Conservation (phyloP, 2,329 filamentous ascomycete genomes). For the Cercospora sojina region DNA sequence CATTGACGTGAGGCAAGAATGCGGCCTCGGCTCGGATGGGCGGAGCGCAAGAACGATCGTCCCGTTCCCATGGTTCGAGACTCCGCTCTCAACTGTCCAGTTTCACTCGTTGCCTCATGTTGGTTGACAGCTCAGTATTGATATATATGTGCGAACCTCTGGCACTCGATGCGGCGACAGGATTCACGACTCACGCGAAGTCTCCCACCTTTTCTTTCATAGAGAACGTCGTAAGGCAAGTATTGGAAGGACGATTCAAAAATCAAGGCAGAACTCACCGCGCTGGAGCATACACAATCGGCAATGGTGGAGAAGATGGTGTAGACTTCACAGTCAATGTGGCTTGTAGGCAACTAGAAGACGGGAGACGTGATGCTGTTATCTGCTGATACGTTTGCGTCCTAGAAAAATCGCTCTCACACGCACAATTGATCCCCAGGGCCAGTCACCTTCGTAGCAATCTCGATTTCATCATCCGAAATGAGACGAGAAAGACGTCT, state of each 20-base stretch:
- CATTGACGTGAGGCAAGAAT: background rate
- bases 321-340: background rate
- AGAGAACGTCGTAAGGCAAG: background rate
- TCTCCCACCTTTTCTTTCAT: background rate
- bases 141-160: background rate
- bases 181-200: background rate
- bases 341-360: too few species aligned
- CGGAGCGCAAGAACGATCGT: background rate
- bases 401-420: background rate
- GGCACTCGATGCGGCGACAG: background rate
- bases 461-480: background rate
- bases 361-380: too few species aligned
- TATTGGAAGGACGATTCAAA: background rate
- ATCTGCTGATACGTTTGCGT: background rate
- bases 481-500: background rate
- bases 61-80: background rate
- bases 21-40: slow-evolving; percentile 6
- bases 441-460: background rate
- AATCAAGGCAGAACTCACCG: background rate
- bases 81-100: background rate
- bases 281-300: background rate
- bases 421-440: background rate
- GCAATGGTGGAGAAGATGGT: background rate
- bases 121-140: background rate
- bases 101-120: background rate